Evolutionary conservation across 768 basidiomycete genomes (phyloP).

Genomic region (Lactifluus rugatus): DNA sequence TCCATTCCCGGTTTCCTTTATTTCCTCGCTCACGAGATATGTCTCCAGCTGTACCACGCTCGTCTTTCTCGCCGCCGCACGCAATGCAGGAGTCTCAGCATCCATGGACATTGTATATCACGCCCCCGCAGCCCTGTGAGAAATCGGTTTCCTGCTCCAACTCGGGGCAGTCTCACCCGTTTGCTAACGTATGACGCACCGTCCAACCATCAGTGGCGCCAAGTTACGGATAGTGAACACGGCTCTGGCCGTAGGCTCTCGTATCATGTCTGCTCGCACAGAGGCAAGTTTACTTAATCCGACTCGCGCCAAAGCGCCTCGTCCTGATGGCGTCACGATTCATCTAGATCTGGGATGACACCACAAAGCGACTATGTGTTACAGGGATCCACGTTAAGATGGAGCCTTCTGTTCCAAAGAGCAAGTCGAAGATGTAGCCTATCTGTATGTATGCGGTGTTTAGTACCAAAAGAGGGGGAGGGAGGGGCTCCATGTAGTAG

Average conservation of each 20-base stretch:
- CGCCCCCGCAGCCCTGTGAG: constrained; percentile 21
- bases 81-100: constrained; percentile 16
- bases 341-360: constrained; percentile 22
- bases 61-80: constrained; percentile 7
- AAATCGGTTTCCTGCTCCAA: neutral
- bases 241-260: constrained; percentile 19
- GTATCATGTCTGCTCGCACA: constrained; percentile 21
- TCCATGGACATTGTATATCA: constrained; percentile 19
- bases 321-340: neutral
- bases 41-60: constrained; percentile 19
- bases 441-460: neutral
- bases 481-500: neutral
- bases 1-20: neutral
- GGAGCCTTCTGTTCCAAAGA: constrained; percentile 16
- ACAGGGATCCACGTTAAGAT: constrained; percentile 20
- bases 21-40: neutral
- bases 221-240: constrained; percentile 21
- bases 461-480: neutral
- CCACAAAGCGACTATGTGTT: constrained; percentile 15
- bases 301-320: too few relatives aligned
- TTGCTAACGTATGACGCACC: neutral
- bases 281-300: constrained; percentile 10
- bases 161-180: too few relatives aligned
- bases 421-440: constrained; percentile 9
- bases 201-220: constrained; percentile 13